Percentiles rank a stretch among this genome's conserved stretches.
Evolutionary conservation across 2,329 filamentous ascomycete genomes (phyloP).

Genomic region (Aspergillus sergii): DNA sequence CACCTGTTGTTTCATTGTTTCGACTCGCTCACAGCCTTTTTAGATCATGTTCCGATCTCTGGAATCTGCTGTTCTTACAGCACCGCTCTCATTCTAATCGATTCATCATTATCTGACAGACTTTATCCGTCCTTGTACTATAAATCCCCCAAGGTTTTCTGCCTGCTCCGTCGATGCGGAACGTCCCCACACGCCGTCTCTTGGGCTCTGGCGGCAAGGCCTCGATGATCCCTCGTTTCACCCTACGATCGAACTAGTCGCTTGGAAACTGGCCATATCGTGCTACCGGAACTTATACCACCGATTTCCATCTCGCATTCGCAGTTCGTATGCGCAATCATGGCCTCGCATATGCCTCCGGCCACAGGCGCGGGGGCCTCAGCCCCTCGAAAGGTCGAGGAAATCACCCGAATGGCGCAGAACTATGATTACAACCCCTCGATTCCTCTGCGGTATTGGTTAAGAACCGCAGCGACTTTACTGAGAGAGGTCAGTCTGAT

Average conservation of each 20-base stretch:
- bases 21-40: not conserved
- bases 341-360: constrained; percentile 28
- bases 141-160: not conserved
- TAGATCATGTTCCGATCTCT: not conserved
- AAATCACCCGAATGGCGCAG: constrained; percentile 74
- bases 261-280: not conserved
- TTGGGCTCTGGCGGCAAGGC: constrained; percentile 20
- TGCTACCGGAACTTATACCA: not conserved
- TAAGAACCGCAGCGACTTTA: constrained; percentile 76
- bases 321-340: constrained; percentile 12
- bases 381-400: constrained; percentile 70
- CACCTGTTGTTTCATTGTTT: too few relatives aligned
- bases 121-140: not conserved
- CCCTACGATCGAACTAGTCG: not conserved
- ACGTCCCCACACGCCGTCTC: constrained; percentile 14
- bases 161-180: constrained; percentile 21
- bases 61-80: not conserved
- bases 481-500: constrained; percentile 71
- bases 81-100: not conserved
- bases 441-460: constrained; percentile 78
- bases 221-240: constrained; percentile 15
- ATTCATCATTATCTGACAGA: not conserved
- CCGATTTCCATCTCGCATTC: not conserved
- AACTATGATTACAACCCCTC: constrained; percentile 79
- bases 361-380: constrained; percentile 38